Conservation (phyloP, 2,329 filamentous ascomycete species). For the Hypoxylon sp. region DNA sequence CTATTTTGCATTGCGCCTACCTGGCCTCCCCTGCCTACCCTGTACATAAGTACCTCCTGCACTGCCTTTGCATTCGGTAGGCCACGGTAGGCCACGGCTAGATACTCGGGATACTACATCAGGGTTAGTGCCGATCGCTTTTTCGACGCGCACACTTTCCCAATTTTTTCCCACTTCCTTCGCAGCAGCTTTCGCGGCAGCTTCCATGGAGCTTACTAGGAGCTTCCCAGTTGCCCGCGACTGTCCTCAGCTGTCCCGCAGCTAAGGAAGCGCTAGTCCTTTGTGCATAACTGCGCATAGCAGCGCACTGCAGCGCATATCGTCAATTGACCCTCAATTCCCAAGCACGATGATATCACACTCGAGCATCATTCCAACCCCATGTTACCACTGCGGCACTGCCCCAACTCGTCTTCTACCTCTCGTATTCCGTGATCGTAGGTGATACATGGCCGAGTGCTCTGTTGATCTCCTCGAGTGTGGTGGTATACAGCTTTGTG, state of each 20-base stretch:
- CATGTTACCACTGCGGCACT: conserved; percentile 15
- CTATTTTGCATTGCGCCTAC: conserved; percentile 3
- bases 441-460: conserved; percentile 27
- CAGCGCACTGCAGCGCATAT: neutral
- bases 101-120: conserved; percentile 34
- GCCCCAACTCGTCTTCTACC: conserved; percentile 21
- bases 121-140: conserved; percentile 37
- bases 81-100: conserved; percentile 20
- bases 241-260: conserved; percentile 22
- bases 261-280: conserved; percentile 17
- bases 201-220: neutral
- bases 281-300: too few species aligned
- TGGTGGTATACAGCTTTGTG: conserved; percentile 38
- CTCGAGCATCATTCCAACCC: conserved; percentile 13
- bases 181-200: too few species aligned
- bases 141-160: conserved; percentile 2
- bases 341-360: conserved; percentile 42
- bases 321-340: conserved; percentile 33
- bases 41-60: neutral
- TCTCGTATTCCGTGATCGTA: conserved; percentile 42
- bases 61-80: conserved; percentile 13
- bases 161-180: conserved; percentile 16
- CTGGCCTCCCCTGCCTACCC: neutral
- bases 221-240: conserved; percentile 9
- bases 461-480: conserved; percentile 30